phyloP scores from a whole-genome alignment of 768 basidiomycete species.

The Mrakia blollopis region DNA sequence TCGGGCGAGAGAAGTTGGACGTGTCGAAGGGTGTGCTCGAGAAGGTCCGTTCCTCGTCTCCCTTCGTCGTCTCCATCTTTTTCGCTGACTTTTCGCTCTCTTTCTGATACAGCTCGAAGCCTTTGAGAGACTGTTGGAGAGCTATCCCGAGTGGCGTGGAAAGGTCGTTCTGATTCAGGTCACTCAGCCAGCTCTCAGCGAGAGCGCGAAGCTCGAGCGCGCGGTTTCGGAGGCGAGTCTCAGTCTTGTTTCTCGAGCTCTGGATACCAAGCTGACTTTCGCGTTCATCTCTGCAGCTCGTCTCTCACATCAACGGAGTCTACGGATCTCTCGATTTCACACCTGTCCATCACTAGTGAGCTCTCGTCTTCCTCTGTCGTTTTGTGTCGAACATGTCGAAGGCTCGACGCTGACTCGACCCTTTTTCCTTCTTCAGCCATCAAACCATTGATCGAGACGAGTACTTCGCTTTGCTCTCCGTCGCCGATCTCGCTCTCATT shows the following conservation, averaged over 20 bases:
- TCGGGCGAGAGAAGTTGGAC: conserved; percentile 94
- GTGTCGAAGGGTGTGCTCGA: conserved; percentile 97
- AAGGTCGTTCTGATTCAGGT: conserved; percentile 70
- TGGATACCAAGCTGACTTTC: neutral
- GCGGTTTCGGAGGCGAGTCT: conserved; percentile 66
- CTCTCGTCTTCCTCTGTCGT: conserved; percentile 36
- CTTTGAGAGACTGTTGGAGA: conserved; percentile 86
- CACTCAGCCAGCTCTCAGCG: conserved; percentile 84
- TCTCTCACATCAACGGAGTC: conserved; percentile 49
- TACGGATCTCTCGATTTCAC: conserved; percentile 92
- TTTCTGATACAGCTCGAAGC: conserved; percentile 64
- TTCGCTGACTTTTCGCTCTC: neutral
- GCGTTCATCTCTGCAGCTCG: neutral
- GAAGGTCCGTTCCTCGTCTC: conserved; percentile 55
- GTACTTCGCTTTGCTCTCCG: conserved; percentile 89
- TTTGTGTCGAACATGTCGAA: too few species aligned
- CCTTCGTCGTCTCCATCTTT: neutral
- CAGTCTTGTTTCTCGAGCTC: conserved; percentile 75
- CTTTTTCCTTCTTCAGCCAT: conserved; percentile 56
- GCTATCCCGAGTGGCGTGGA: conserved; percentile 93
- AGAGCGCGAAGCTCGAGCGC: conserved; percentile 87
- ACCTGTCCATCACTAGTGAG: conserved; percentile 96
- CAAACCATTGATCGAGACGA: conserved; percentile 96
- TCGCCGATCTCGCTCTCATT: conserved; percentile 90
- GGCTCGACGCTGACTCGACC: neutral